Evolutionary conservation across 1,284 basidiomycete species (phyloP).

Genomic region (Pseudozyma tsukubaensis): DNA sequence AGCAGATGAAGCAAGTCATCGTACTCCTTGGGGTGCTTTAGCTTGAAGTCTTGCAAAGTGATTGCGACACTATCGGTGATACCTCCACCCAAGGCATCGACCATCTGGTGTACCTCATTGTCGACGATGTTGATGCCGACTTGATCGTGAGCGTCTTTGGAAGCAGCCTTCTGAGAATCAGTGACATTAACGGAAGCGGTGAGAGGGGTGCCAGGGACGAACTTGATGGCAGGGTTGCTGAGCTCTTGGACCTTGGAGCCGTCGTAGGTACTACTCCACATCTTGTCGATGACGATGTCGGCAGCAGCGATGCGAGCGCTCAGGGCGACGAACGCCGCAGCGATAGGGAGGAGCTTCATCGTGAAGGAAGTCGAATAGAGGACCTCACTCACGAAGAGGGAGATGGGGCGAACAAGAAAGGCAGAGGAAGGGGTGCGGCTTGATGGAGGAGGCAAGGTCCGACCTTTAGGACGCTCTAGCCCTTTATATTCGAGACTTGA

Average conservation of each 20-base stretch:
- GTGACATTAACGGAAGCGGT: conserved; percentile 32
- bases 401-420: neutral
- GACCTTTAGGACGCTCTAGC: no score
- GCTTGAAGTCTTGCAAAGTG: conserved; percentile 50
- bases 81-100: conserved; percentile 48
- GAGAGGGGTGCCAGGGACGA: conserved; percentile 14
- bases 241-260: conserved; percentile 32
- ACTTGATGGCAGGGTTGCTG: conserved; percentile 38
- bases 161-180: neutral
- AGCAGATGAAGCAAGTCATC: conserved; percentile 50
- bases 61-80: conserved; percentile 57
- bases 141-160: conserved; percentile 11
- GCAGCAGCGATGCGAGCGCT: conserved; percentile 5
- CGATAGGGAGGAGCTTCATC: conserved; percentile 9
- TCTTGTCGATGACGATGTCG: conserved; percentile 40
- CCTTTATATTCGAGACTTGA: no score
- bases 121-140: conserved; percentile 36
- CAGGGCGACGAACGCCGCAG: conserved; percentile 7
- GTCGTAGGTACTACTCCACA: conserved; percentile 48
- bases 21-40: conserved; percentile 42
- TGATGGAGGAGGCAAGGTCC: neutral
- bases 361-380: no score
- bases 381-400: no score
- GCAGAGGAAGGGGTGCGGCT: neutral
- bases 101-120: conserved; percentile 39